phyloP scores from a whole-genome alignment of 106 monocot genomes.

The Apostasia ramifera region DNA sequence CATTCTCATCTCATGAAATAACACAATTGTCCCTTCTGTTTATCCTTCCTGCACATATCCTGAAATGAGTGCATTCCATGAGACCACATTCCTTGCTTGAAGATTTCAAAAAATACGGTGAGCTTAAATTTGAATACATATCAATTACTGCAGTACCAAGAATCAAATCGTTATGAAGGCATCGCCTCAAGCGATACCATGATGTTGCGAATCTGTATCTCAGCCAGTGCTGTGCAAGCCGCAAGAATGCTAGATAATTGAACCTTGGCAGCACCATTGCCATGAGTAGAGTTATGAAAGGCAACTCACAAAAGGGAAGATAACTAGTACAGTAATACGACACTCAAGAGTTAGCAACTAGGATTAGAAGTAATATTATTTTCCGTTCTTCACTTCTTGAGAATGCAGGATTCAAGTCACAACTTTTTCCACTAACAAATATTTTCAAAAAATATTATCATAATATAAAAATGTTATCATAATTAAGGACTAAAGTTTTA shows the following conservation, averaged over 20 bases:
- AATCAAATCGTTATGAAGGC: slow-evolving; percentile 6
- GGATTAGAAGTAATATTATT: too few species aligned
- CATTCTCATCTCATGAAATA: slow-evolving; percentile 2
- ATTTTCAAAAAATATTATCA: too few species aligned
- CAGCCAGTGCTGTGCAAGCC: slow-evolving; percentile 6
- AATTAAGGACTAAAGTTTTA: too few species aligned
- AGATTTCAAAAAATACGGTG: slow-evolving; percentile 1
- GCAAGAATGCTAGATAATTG: background rate
- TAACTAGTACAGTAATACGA: too few species aligned
- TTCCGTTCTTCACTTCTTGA: slow-evolving; percentile 9
- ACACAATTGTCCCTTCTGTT: slow-evolving; percentile 4
- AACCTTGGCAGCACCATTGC: too few species aligned
- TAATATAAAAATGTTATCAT: too few species aligned
- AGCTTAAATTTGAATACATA: slow-evolving; percentile 22
- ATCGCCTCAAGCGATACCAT: slow-evolving; percentile 17
- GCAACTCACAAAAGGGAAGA: too few species aligned
- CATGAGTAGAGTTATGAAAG: too few species aligned
- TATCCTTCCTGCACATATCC: slow-evolving; percentile 15
- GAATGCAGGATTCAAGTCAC: slow-evolving; percentile 13
- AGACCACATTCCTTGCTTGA: slow-evolving; percentile 1
- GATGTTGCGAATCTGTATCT: slow-evolving; percentile 5
- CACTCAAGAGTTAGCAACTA: too few species aligned
- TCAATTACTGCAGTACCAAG: slow-evolving; percentile 17
- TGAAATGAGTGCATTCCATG: slow-evolving; percentile 20
- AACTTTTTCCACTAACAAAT: background rate